Evolutionary conservation across 306 rosid species (phyloP), one percentile per base, ranked within the genome.

Genomic region (Lablab purpureus): DNA sequence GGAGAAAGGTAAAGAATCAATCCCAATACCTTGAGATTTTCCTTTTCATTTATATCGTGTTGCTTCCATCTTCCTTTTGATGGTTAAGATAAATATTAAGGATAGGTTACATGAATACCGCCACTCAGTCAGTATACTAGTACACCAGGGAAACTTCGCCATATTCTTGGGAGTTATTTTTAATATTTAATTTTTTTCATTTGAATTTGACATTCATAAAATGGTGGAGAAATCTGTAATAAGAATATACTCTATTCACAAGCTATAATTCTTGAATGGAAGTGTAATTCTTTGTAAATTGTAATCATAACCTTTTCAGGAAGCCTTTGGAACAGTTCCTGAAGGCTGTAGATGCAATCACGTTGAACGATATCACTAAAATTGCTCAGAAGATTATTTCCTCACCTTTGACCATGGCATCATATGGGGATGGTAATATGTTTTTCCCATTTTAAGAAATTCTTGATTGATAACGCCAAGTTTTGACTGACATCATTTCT

Each of bases 391-490:
- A 84, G 87, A 90, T 96, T 62, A 84, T 96, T 55, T 90, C 98
- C 58, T 91, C 99, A 12, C 98, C 99, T 83, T 80, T 96, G 88
- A 91, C 99, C 28, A 85, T 96, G 98, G 99, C 96, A 82, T 90
- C 99, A 10, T 91, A 84, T 66, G 99, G 98, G 59, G 90, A 91
- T 75, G 98, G 99, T 96, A 91, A 55, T 2, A 40, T 5, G 10
- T 23, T 37, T 12, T 12, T 40, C 45, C 21, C 11, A 34, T 37
- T 71, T 63, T 10, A 36, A 58, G 27, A 45, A 66, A 59, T 55
- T 78, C 73, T 67, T 54, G 34, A 19, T 40, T 63, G 34, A 12
- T 54, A 22, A 32, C 56, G 6, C 59, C 36, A 23, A 23, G 10
- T 23, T 10, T 73, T 46, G 30, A 66, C 22, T 6, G 7, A 22